These are phyloP conservation scores for Paecilomyces dactylethromorphus DNA, from an alignment of 2,329 filamentous ascomycete species.

Conservation along the genomic window DNA sequence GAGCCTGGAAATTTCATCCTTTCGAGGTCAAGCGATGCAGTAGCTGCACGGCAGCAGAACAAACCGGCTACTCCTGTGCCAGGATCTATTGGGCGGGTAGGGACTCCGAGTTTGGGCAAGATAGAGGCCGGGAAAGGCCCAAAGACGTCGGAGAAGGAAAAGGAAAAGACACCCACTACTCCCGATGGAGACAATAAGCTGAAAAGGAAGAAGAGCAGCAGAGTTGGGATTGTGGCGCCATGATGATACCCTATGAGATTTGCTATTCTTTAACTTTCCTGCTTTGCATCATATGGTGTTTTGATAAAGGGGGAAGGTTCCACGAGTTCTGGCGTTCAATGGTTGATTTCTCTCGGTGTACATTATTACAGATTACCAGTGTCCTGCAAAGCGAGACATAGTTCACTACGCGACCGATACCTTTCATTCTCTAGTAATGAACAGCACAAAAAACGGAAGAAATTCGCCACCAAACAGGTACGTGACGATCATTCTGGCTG, in stretches of 20 bases:
- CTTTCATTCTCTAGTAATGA: not conserved
- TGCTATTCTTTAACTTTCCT: not conserved
- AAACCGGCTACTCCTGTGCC: slow-evolving; percentile 4
- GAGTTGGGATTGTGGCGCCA: slow-evolving; percentile 18
- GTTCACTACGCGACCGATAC: not conserved
- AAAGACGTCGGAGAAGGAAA: slow-evolving; percentile 25
- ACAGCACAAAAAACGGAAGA: too few species aligned
- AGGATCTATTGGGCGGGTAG: slow-evolving; percentile 10
- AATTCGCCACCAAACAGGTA: too few species aligned
- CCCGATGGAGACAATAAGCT: slow-evolving; percentile 26
- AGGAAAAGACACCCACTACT: slow-evolving; percentile 25
- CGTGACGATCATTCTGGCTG: not conserved
- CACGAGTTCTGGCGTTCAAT: not conserved
- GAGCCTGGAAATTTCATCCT: slow-evolving; percentile 59
- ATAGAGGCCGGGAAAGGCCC: slow-evolving; percentile 15
- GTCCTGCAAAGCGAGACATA: not conserved
- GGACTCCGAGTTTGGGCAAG: slow-evolving; percentile 27
- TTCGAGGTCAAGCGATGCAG: slow-evolving; percentile 32
- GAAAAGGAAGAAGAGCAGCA: slow-evolving; percentile 30
- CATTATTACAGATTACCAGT: not conserved
- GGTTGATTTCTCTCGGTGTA: not conserved
- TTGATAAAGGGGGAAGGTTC: not conserved
- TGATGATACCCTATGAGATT: slow-evolving; percentile 17
- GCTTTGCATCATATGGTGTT: not conserved
- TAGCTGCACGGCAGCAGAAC: slow-evolving; percentile 14